Percentiles rank a stretch among this genome's conserved stretches.
phyloP scores from a whole-genome alignment of 805 yeast species.

The Candida boidinii region DNA sequence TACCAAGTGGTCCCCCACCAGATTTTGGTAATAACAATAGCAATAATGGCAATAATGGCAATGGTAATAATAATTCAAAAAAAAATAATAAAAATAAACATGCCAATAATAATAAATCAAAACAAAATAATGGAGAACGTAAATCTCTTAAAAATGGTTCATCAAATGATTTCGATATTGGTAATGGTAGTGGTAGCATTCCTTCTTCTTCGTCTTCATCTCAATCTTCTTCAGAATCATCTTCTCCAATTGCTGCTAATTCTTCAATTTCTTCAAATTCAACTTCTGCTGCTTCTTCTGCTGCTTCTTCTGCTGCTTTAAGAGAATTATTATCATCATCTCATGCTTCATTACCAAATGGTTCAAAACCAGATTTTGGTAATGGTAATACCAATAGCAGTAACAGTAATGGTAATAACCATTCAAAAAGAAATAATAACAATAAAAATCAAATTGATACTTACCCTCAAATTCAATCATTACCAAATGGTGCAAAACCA shows the following conservation, averaged over 20 bases:
- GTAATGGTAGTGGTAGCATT: not conserved
- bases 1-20: not conserved
- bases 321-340: no score
- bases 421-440: no score
- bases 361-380: constrained; percentile 12
- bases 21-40: constrained; percentile 3
- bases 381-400: constrained; percentile 4
- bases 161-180: not conserved
- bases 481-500: constrained; percentile 10
- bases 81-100: no score
- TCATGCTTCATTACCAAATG: constrained; percentile 10
- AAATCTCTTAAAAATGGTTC: not conserved
- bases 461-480: constrained; percentile 4
- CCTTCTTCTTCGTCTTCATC: constrained; percentile 2
- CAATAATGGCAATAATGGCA: no score
- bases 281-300: not conserved
- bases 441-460: no score
- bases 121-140: not conserved
- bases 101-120: no score
- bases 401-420: no score
- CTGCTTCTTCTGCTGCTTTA: no score
- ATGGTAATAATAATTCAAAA: no score
- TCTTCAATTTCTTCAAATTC: not conserved
- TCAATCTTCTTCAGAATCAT: constrained; percentile 14
- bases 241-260: constrained; percentile 12